A percentile compares a stretch with the other conserved stretches of the same genome.
Conservation (phyloP, 176 grass and related monocot genomes). For the Hyparrhenia diplandra region DNA sequence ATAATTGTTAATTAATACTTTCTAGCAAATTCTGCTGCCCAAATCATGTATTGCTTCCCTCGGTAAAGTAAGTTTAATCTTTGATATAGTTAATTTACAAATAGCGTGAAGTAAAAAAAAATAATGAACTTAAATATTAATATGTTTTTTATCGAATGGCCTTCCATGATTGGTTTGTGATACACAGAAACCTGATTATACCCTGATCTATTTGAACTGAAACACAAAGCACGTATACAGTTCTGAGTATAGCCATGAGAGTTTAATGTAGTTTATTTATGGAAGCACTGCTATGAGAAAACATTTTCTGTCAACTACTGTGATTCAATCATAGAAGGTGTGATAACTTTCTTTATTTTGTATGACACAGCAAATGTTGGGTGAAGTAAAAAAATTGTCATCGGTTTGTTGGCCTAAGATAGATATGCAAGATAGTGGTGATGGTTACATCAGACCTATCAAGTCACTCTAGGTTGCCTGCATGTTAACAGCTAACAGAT, state of each 20-base stretch:
- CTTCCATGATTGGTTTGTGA: background rate
- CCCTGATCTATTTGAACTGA: background rate
- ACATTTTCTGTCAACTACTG: background rate
- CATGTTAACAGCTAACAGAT: background rate
- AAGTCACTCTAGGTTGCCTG: background rate
- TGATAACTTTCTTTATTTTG: background rate
- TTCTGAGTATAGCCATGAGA: background rate
- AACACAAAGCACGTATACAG: background rate
- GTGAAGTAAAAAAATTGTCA: background rate
- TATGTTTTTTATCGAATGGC: background rate
- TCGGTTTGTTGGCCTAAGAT: background rate
- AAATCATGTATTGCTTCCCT: background rate
- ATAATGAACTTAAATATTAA: background rate
- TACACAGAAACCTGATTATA: background rate
- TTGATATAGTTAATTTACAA: background rate
- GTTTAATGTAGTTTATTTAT: conserved; percentile 2
- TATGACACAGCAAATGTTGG: background rate
- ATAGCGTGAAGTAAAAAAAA: background rate
- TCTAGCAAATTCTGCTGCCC: background rate
- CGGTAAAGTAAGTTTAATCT: background rate
- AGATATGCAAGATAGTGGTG: background rate
- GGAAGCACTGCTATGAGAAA: background rate
- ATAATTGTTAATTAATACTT: background rate
- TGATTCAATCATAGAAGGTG: background rate
- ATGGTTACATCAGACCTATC: background rate